These are phyloP conservation scores for Balakata baccata DNA, from an alignment of 345 rosid genomes.

Conservation along the genomic window DNA sequence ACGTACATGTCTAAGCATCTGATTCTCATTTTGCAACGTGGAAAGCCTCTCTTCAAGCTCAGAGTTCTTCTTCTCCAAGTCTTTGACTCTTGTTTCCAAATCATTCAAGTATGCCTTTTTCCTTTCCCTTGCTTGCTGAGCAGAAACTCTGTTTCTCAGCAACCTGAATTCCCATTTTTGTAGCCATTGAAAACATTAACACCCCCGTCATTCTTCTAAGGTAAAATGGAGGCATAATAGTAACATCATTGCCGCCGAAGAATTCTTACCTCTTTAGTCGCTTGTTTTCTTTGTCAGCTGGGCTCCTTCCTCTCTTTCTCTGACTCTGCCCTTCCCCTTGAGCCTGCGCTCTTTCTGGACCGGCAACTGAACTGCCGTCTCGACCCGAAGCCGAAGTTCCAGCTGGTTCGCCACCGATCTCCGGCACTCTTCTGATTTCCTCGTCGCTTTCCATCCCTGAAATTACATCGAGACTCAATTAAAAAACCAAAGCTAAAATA, in stretches of 20 bases:
- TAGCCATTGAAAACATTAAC: neutral
- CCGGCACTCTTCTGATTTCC: constrained; percentile 94
- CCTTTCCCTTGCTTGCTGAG: constrained; percentile 99
- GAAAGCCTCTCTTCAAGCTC: constrained; percentile 89
- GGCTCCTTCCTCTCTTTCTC: constrained; percentile 77
- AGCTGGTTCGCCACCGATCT: constrained; percentile 61
- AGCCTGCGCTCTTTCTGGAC: constrained; percentile 44
- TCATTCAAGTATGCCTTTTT: constrained; percentile 85
- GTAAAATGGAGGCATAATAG: neutral
- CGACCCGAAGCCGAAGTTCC: constrained; percentile 48
- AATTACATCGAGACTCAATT: neutral
- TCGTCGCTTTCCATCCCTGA: constrained; percentile 93
- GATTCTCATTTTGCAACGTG: constrained; percentile 93
- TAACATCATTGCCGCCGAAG: neutral
- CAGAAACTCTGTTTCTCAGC: constrained; percentile 98
- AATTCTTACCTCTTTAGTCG: constrained; percentile 65
- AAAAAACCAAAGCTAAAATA: neutral
- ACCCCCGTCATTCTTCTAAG: constrained; percentile 17
- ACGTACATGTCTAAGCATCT: too few relatives aligned
- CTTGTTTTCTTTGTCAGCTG: constrained; percentile 91
- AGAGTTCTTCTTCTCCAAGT: constrained; percentile 84
- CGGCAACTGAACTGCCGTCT: constrained; percentile 42
- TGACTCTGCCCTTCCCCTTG: constrained; percentile 59
- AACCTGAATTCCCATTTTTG: constrained; percentile 45
- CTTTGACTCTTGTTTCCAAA: constrained; percentile 73